Conservation (phyloP, 139 green algal species). For the Volvox reticuliferus region DNA sequence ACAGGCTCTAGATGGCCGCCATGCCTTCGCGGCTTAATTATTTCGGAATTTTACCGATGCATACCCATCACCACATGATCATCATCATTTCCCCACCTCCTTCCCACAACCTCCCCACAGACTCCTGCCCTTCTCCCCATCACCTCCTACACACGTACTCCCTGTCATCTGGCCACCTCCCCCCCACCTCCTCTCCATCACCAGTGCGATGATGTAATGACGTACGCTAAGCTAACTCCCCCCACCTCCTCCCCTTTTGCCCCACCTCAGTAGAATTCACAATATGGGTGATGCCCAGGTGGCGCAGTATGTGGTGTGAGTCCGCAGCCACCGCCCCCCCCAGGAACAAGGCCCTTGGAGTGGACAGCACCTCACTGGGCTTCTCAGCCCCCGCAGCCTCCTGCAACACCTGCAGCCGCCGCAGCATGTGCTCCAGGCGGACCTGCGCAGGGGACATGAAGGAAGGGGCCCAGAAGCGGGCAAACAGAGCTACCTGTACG, state of each 20-base stretch:
- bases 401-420: slow-evolving; percentile 80
- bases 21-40: no score
- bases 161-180: neutral
- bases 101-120: no score
- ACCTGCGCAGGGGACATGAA: slow-evolving; percentile 53
- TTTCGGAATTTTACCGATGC: no score
- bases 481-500: no score
- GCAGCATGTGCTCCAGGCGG: slow-evolving; percentile 88
- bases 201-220: neutral
- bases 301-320: slow-evolving; percentile 78
- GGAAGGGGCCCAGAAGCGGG: neutral
- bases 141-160: neutral
- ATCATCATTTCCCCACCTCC: neutral
- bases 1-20: no score
- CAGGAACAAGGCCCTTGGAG: slow-evolving; percentile 74
- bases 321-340: slow-evolving; percentile 82
- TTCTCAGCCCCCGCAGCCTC: slow-evolving; percentile 68
- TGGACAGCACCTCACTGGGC: slow-evolving; percentile 65
- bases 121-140: neutral
- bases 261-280: slow-evolving; percentile 87
- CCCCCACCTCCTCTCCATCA: neutral
- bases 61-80: neutral
- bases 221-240: neutral
- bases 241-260: neutral
- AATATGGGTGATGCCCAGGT: slow-evolving; percentile 90